Percentiles rank a stretch among this genome's conserved stretches.
These are phyloP conservation scores for Sporothrix schenckii DNA, from an alignment of 2,329 filamentous ascomycete genomes.

Conservation along the genomic window DNA sequence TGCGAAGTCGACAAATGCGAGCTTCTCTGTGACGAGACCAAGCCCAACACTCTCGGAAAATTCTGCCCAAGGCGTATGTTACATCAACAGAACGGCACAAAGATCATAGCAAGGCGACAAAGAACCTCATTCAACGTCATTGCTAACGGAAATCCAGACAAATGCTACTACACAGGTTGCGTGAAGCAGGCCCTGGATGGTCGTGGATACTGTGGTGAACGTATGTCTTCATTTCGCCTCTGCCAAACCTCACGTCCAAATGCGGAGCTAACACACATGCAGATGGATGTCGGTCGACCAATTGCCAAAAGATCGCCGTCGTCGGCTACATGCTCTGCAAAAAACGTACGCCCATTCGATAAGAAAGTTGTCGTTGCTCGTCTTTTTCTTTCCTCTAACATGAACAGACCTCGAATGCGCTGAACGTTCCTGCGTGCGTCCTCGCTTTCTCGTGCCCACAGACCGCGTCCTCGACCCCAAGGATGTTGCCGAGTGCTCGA, in stretches of 20 bases:
- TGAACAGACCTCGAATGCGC: conserved; percentile 30
- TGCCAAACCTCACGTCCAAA: too few relatives aligned
- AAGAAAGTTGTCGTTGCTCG: not conserved
- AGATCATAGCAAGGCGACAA: not conserved
- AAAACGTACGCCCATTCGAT: conserved; percentile 26
- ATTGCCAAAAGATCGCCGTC: conserved; percentile 24
- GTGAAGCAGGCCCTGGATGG: not conserved
- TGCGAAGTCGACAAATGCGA: conserved; percentile 25
- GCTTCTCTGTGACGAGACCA: conserved; percentile 23
- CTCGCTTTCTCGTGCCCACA: not conserved
- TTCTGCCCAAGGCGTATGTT: conserved; percentile 29
- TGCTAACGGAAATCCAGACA: conserved; percentile 18
- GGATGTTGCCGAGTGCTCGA: conserved; percentile 25
- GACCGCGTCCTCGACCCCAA: not conserved
- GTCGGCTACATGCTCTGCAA: conserved; percentile 31
- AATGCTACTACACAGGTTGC: conserved; percentile 31
- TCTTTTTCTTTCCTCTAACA: not conserved
- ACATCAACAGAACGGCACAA: not conserved
- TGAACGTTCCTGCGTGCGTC: conserved; percentile 12
- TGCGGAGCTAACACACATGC: not conserved
- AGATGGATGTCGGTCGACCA: conserved; percentile 28
- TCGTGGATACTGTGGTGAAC: conserved; percentile 25
- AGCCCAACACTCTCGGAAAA: not conserved
- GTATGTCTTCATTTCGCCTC: not conserved
- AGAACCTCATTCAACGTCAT: not conserved